A percentile compares a stretch with the other conserved stretches of the same genome.
These are phyloP conservation scores for Withania somnifera DNA, from an alignment of 305 asterid genomes.

Conservation along the genomic window DNA sequence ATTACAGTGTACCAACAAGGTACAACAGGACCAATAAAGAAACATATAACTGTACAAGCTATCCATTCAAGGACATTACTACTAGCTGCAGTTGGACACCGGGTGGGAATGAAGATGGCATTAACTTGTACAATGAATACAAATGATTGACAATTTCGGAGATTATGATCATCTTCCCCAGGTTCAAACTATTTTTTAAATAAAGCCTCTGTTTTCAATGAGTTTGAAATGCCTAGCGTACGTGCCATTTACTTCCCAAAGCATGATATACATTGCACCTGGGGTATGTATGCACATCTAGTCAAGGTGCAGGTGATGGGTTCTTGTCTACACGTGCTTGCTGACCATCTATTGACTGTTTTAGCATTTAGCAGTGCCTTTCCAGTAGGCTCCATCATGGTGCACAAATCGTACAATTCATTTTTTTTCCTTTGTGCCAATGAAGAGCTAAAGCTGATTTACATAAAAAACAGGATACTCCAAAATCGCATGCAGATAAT, in stretches of 20 bases:
- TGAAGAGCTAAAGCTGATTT: slow-evolving; percentile 4
- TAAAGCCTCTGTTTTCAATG: neutral
- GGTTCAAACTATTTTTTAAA: neutral
- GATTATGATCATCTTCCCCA: neutral
- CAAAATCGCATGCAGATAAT: slow-evolving; percentile 4
- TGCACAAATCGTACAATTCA: neutral
- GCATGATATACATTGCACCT: slow-evolving; percentile 20
- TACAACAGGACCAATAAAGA: neutral
- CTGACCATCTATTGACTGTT: neutral
- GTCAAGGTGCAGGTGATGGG: slow-evolving; percentile 1
- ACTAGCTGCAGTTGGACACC: neutral
- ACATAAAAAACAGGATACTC: neutral
- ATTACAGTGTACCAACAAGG: neutral
- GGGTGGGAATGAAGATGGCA: neutral
- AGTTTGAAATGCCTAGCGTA: neutral
- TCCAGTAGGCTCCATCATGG: neutral
- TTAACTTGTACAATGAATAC: neutral
- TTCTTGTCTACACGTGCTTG: slow-evolving; percentile 18
- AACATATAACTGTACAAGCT: neutral
- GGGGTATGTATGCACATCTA: slow-evolving; percentile 12
- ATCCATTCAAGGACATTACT: neutral
- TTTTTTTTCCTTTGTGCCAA: neutral
- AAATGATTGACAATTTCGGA: neutral
- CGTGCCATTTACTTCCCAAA: neutral
- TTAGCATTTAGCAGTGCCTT: slow-evolving; percentile 5